Conservation (phyloP, 305 asterid genomes). For the Fraxinus paxiana region DNA sequence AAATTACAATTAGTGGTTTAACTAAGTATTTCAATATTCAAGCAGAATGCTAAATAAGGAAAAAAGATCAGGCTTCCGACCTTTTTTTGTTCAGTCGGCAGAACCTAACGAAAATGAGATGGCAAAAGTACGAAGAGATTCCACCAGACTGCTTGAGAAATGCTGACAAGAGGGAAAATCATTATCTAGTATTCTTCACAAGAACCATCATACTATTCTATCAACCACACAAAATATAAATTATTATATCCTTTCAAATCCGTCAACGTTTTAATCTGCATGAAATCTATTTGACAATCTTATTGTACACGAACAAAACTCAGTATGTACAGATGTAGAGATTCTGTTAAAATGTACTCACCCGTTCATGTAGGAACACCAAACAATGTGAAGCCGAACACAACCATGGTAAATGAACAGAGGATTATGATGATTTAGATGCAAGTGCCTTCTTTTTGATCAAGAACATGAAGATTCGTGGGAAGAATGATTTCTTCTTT, state of each 20-base stretch:
- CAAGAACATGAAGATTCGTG: conserved; percentile 68
- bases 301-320: conserved; percentile 35
- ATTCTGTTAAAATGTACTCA: conserved; percentile 7
- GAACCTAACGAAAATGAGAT: background rate
- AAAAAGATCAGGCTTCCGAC: background rate
- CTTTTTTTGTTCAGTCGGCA: background rate
- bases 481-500: conserved; percentile 72
- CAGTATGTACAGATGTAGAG: conserved; percentile 39
- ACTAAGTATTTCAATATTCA: background rate
- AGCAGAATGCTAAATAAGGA: background rate
- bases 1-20: background rate
- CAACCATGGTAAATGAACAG: background rate
- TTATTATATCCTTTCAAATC: background rate
- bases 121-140: background rate
- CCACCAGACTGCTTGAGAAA: background rate
- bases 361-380: background rate
- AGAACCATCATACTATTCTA: background rate
- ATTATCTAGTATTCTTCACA: background rate
- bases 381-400: conserved; percentile 10
- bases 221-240: background rate
- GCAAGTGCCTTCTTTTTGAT: conserved; percentile 46
- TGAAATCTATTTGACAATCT: conserved; percentile 20
- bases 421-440: conserved; percentile 31
- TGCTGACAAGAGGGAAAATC: background rate
- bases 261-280: background rate